Conservation (phyloP, 768 basidiomycete genomes). For the Mycena haematopus region DNA sequence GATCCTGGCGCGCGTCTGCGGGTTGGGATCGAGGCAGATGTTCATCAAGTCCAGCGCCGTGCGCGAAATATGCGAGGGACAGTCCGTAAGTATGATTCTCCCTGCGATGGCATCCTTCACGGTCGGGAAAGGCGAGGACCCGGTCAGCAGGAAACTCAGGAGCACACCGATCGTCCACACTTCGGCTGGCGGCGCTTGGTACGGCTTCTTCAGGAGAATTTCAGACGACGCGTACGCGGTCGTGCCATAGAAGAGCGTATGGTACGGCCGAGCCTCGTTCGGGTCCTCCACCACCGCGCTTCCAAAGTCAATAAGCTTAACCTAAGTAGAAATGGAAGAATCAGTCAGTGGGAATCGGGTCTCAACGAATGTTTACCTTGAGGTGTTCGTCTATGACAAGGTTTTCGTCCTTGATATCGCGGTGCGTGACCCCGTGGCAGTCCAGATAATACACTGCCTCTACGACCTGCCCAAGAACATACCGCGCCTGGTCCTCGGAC, state of each 20-base stretch:
- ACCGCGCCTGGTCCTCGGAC: conserved; percentile 77
- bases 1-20: conserved; percentile 80
- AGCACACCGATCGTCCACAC: conserved; percentile 97
- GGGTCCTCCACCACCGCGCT: conserved; percentile 82
- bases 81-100: conserved; percentile 58
- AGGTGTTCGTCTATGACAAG: conserved; percentile 78
- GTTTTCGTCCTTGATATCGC: conserved; percentile 98
- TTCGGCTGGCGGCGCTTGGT: conserved; percentile 93
- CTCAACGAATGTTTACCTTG: conserved; percentile 49
- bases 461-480: conserved; percentile 88
- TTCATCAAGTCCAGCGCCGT: conserved; percentile 68
- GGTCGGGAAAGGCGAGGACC: conserved; percentile 91
- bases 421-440: conserved; percentile 84
- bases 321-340: conserved; percentile 47
- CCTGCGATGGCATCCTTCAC: conserved; percentile 80
- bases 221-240: conserved; percentile 97
- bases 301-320: conserved; percentile 97
- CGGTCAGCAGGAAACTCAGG: conserved; percentile 92
- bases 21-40: conserved; percentile 86
- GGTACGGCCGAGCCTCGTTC: conserved; percentile 63
- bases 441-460: conserved; percentile 86
- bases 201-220: conserved; percentile 85
- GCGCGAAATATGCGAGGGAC: conserved; percentile 45
- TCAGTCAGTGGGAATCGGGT: conserved; percentile 14
- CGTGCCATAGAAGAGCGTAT: conserved; percentile 88